Percentiles rank a stretch among this genome's conserved stretches.
phyloP scores from a whole-genome alignment of 2,329 filamentous ascomycete species.

The Nigrospora sphaerica region DNA sequence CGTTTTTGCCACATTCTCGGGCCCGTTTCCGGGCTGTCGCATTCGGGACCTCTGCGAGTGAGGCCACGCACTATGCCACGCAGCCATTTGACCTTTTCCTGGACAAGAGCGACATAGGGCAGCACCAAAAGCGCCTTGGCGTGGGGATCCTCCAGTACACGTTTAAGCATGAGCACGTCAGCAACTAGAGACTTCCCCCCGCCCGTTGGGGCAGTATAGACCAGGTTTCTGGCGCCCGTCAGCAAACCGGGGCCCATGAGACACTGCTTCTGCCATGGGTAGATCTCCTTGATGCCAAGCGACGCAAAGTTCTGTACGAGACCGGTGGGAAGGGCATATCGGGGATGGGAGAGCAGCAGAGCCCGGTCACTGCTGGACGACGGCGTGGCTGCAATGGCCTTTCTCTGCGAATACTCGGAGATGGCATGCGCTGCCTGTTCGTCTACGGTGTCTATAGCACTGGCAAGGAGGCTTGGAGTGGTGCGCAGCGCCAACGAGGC shows the following conservation, averaged over 20 bases:
- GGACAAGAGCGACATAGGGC: constrained; percentile 72
- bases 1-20: constrained; percentile 44
- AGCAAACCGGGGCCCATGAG: constrained; percentile 61
- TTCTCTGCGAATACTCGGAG: constrained; percentile 53
- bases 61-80: constrained; percentile 59
- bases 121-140: constrained; percentile 67
- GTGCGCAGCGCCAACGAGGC: constrained; percentile 10
- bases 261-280: constrained; percentile 74
- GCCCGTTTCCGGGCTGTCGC: constrained; percentile 22
- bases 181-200: constrained; percentile 73
- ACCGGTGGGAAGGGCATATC: constrained; percentile 53
- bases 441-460: constrained; percentile 35
- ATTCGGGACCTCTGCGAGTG: constrained; percentile 26
- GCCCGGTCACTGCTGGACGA: constrained; percentile 42
- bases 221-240: constrained; percentile 58
- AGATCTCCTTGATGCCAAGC: constrained; percentile 66
- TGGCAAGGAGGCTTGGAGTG: constrained; percentile 28
- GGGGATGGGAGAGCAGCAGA: constrained; percentile 54
- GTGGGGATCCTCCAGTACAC: constrained; percentile 53
- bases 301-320: constrained; percentile 58
- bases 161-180: constrained; percentile 65
- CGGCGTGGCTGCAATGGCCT: constrained; percentile 44
- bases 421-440: constrained; percentile 10
- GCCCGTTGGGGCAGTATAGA: constrained; percentile 75
- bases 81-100: constrained; percentile 73